These are phyloP conservation scores for Claviceps africana DNA, from an alignment of 2,329 filamentous ascomycete species.

Conservation along the genomic window DNA sequence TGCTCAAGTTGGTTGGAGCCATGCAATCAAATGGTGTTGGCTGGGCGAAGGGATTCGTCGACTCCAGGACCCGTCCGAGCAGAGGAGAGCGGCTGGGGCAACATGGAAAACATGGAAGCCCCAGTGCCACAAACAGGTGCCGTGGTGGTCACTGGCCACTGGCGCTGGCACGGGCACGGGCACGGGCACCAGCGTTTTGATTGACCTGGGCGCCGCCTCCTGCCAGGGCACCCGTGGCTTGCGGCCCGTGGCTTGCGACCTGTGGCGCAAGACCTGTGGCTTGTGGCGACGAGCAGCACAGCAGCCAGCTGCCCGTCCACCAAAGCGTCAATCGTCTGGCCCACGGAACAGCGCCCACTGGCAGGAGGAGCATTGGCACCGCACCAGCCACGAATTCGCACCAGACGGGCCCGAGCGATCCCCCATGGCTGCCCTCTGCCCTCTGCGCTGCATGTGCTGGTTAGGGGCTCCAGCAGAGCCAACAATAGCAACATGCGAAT, in stretches of 20 bases:
- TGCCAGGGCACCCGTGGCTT: not conserved
- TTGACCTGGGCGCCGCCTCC: not conserved
- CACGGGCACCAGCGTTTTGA: no score
- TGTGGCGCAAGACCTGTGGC: no score
- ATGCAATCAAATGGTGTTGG: slow-evolving; percentile 1
- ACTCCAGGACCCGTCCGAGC: not conserved
- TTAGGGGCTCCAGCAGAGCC: not conserved
- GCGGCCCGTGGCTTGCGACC: no score
- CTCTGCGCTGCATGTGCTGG: no score
- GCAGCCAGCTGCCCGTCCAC: no score
- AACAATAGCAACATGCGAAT: not conserved
- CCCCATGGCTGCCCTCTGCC: no score
- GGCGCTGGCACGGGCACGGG: not conserved
- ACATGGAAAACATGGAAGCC: not conserved
- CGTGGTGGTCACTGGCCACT: not conserved
- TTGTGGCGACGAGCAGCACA: no score
- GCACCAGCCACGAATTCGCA: no score
- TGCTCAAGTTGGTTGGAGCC: not conserved
- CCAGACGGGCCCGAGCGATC: no score
- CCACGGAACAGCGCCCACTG: no score
- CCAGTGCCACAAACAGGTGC: not conserved
- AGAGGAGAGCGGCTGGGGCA: not conserved
- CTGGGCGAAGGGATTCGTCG: not conserved
- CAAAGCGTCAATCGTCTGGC: no score
- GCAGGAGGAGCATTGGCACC: no score